A percentile compares a stretch with the other conserved stretches of the same genome.
Evolutionary conservation across 306 rosid genomes (phyloP).

Genomic region (Biancaea sappan): DNA sequence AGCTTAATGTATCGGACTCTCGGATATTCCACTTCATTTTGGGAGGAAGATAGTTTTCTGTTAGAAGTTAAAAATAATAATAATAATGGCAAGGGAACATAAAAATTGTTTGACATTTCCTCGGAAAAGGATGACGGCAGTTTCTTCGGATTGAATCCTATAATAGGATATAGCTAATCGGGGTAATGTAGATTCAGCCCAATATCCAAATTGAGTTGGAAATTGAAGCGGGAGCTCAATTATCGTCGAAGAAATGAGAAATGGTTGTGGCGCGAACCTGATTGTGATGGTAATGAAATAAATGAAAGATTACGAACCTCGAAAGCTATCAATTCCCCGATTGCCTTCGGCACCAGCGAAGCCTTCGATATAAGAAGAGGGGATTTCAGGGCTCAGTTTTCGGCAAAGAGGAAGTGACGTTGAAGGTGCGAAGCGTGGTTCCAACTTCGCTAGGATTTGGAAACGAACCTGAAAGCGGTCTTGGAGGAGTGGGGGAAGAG

Average conservation of each 20-base stretch:
- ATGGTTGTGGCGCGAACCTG: not conserved
- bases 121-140: not conserved
- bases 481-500: not conserved
- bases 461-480: not conserved
- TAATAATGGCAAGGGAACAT: too few species aligned
- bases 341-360: not conserved
- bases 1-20: not conserved
- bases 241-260: not conserved
- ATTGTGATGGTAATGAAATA: not conserved
- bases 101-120: too few species aligned
- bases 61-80: too few species aligned
- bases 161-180: not conserved
- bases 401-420: not conserved
- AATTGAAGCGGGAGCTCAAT: not conserved
- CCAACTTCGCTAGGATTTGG: not conserved
- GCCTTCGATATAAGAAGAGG: not conserved
- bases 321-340: not conserved
- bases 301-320: slow-evolving; percentile 1
- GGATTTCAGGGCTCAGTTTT: not conserved
- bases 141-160: not conserved
- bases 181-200: slow-evolving; percentile 1
- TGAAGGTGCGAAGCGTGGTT: not conserved
- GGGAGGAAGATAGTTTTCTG: not conserved
- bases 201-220: not conserved
- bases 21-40: not conserved